Conservation (phyloP, 2,329 filamentous ascomycete species). For the Fonsecaea pugnacius region DNA sequence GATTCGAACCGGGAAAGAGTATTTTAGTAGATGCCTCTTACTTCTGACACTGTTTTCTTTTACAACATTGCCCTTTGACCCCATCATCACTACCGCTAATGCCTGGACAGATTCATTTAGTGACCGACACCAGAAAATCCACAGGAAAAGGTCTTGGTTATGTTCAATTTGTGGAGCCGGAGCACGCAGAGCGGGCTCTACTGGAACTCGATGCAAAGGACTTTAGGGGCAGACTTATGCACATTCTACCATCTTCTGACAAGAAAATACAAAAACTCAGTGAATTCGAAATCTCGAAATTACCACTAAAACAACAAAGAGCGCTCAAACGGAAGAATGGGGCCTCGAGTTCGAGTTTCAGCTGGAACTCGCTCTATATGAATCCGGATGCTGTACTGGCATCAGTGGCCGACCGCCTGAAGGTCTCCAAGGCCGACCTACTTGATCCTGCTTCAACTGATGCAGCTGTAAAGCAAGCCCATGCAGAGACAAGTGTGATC, state of each 20-base stretch:
- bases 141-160: slow-evolving; percentile 89
- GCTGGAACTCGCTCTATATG: slow-evolving; percentile 99
- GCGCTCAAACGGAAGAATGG: slow-evolving; percentile 83
- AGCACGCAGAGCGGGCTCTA: slow-evolving; percentile 77
- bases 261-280: slow-evolving; percentile 83
- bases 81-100: slow-evolving; percentile 47
- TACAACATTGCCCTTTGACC: slow-evolving; percentile 32
- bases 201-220: slow-evolving; percentile 77
- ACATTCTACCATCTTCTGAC: slow-evolving; percentile 81
- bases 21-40: slow-evolving; percentile 99
- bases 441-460: slow-evolving; percentile 95
- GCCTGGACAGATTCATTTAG: slow-evolving; percentile 76
- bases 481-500: slow-evolving; percentile 94
- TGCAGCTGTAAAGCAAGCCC: slow-evolving; percentile 92
- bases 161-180: slow-evolving; percentile 74
- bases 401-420: slow-evolving; percentile 82
- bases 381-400: slow-evolving; percentile 88
- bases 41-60: slow-evolving; percentile 64
- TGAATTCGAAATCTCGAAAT: slow-evolving; percentile 84
- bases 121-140: slow-evolving; percentile 70
- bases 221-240: slow-evolving; percentile 89
- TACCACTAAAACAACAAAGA: slow-evolving; percentile 93
- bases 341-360: slow-evolving; percentile 78
- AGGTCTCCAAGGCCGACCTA: slow-evolving; percentile 86
- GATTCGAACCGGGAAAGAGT: slow-evolving; percentile 88